Base-by-base conservation (phyloP, 192 early-diverging fungal species). In the Podochytrium sp. region DNA sequence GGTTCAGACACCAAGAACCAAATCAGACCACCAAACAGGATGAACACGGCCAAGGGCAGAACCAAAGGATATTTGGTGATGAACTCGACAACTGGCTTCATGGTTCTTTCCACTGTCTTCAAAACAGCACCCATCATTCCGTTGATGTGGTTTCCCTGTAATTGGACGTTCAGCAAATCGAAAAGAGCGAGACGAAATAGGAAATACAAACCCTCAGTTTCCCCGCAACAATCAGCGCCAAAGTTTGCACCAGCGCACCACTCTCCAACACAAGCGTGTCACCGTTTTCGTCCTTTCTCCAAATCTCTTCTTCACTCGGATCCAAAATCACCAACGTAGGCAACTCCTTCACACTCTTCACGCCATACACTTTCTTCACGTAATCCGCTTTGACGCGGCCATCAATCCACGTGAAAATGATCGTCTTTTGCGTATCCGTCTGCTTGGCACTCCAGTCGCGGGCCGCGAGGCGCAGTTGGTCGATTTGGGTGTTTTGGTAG, bases 381-480 rank as follows among this genome's bases (percentile, higher is more conserved):
- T 77, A 77, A 12, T 72, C 60, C 4, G 30, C 33, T 20, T 57
- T 35, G 30, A 25, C 60, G 20, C 18, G 23, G 20, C 57, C 76
- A 41, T 77, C 59, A 10, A 77, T 16, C 42, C 60, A 77, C 10
- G 67, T 43, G 34, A 75, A 75, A 3, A 56, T 23, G 7, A 75
- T 65, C 1, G 16, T 72, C 10, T 20, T 60, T 2, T 61, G 32
- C 6, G 68, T 40, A n/a, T 16, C 23, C 16, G 49, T 18, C 20
- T 57, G 34, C 23, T 20, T 16, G 1, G 12, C 23, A 18, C 6
- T 52, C 64, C 65, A 75, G 3, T 10, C 63, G 23, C 56, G 42
- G 2, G 74, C 74, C 3, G 53, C 55, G 6, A 18, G 20, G 7
- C 74, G 41, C 43, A 75, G 29, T 10, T 12, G 7, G 39, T 53